Evolutionary conservation across 768 basidiomycete genomes (phyloP), one percentile per base, ranked within the genome.

Genomic region (Podaxis rugospora): DNA sequence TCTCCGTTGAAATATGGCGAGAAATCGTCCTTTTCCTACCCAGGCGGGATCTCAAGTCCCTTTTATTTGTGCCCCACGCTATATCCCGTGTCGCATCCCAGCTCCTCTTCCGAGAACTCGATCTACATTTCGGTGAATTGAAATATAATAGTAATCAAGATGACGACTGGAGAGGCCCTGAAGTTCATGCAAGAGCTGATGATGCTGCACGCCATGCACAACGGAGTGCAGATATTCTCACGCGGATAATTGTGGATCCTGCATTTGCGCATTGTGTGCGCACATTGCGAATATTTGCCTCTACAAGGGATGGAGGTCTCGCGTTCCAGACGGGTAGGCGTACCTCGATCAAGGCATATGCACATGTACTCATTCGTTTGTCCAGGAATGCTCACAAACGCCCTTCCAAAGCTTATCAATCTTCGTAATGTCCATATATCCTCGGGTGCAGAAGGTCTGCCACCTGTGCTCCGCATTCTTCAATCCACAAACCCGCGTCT

Each of bases 1-100:
- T 90, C 65, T 88, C 88, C 3, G 76, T 76, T 5, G 89, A 90
- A 72, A 83, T 90, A 55, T 90, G 89, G 89, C 77, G 84, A 37
- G 83, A 89, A 67, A 84, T 90, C 40, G 87, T 83, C 0, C 72
- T 78, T 4, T 85, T 78, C 66, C 78, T 90, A 4, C 84, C 87
- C 0, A 78, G 82, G 18, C 80, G 80, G 9, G 89, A 90, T 68
- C 81, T 90, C 54, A 86, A 83, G 66, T 79, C 84, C 0, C 74
- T 89, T 0, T 75, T 90, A 1, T 80, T 82, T 54, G 80, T 90
- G 3, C 87, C 88, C 0, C 86, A 89, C 63, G 79, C 78, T 16
- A 75, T 89, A 37, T 89, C 88, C 1, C 82, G 84, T 40, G 83
- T 90, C 51, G 87, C 89, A 2, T 83, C 85, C 62, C 85, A 88